phyloP scores from a whole-genome alignment of 2,329 filamentous ascomycete species.

The Aureobasidium pullulans region DNA sequence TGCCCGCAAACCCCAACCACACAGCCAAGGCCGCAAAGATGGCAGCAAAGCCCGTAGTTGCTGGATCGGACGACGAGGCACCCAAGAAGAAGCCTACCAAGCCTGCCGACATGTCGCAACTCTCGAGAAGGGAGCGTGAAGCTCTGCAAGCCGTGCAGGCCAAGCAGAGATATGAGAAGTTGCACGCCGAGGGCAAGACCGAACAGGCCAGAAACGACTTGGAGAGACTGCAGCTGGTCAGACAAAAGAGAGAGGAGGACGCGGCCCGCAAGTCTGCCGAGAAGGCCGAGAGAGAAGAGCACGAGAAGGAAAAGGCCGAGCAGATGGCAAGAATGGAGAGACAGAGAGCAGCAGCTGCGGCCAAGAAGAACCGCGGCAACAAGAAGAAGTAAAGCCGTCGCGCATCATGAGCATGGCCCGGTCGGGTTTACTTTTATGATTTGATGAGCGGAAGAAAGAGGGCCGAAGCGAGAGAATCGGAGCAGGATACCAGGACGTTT shows the following conservation, averaged over 20 bases:
- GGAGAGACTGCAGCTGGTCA: conserved; percentile 71
- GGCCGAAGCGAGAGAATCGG: background rate
- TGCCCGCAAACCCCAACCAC: conserved; percentile 90
- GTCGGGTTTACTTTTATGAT: background rate
- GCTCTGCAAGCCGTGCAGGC: conserved; percentile 79
- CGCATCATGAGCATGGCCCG: background rate
- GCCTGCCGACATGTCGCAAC: conserved; percentile 41
- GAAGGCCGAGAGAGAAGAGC: conserved; percentile 43
- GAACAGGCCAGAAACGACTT: conserved; percentile 89
- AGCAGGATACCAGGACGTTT: background rate
- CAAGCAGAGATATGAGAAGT: conserved; percentile 82
- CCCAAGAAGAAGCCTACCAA: conserved; percentile 48
- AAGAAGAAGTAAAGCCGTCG: conserved; percentile 32
- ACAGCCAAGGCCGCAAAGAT: conserved; percentile 60
- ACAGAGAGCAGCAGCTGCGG: conserved; percentile 34
- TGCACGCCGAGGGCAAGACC: conserved; percentile 92
- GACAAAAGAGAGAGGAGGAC: conserved; percentile 79
- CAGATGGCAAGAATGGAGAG: conserved; percentile 41
- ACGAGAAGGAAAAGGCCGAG: conserved; percentile 51
- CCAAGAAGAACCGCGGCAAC: conserved; percentile 33
- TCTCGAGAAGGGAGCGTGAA: conserved; percentile 64
- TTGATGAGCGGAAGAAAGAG: background rate
- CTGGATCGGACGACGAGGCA: conserved; percentile 38
- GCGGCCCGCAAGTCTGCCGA: conserved; percentile 70
- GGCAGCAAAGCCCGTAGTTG: conserved; percentile 51